phyloP scores from a whole-genome alignment of 1,284 basidiomycete genomes.

The Phlebopus sp. region DNA sequence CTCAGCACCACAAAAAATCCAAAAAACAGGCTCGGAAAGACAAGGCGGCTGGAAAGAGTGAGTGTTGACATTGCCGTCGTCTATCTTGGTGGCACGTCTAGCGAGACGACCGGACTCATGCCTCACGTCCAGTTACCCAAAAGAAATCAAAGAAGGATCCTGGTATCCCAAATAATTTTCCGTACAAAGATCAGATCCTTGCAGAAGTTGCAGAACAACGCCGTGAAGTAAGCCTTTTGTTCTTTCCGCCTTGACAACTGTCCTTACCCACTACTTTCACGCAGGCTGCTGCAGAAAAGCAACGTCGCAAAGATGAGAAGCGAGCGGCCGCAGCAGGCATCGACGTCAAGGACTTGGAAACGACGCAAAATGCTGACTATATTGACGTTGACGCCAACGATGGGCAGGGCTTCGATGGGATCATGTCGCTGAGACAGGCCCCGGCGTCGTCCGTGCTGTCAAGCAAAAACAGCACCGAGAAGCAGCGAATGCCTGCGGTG shows the following conservation, averaged over 20 bases:
- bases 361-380: constrained; percentile 31
- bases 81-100: not conserved
- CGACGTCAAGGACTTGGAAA: constrained; percentile 31
- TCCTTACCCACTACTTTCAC: not conserved
- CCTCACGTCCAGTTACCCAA: constrained; percentile 32
- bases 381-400: constrained; percentile 26
- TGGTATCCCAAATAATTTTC: constrained; percentile 96
- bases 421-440: constrained; percentile 24
- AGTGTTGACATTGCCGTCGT: constrained; percentile 34
- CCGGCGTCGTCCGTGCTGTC: not conserved
- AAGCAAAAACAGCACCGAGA: constrained; percentile 23
- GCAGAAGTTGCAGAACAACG: constrained; percentile 86
- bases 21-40: constrained; percentile 77
- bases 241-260: not conserved
- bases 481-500: constrained; percentile 51
- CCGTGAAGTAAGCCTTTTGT: constrained; percentile 50
- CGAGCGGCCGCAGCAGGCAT: constrained; percentile 40
- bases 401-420: constrained; percentile 34
- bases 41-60: constrained; percentile 89
- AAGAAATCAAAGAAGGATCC: constrained; percentile 73
- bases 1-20: constrained; percentile 77
- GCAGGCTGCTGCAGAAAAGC: constrained; percentile 68
- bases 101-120: constrained; percentile 1
- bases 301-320: constrained; percentile 60
- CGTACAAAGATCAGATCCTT: constrained; percentile 95